Evolutionary conservation across 495 filamentous ascomycete species (phyloP).

Genomic region (Penicillium dipodomyicola): DNA sequence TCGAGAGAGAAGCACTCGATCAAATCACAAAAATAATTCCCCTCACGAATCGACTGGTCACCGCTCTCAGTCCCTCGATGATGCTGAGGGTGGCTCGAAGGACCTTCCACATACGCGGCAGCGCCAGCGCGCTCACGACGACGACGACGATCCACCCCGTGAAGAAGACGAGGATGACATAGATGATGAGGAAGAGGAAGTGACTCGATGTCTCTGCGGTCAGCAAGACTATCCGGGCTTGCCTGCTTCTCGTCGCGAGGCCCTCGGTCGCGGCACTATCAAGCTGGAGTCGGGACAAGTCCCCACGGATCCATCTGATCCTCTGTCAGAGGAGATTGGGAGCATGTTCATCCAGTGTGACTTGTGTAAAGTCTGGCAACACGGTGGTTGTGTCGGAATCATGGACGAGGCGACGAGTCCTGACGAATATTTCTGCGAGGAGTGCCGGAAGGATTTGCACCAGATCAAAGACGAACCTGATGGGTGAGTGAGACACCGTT

Average conservation of each 20-base stretch:
- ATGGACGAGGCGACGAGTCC: constrained; percentile 88
- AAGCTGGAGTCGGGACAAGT: constrained; percentile 56
- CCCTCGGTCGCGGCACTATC: constrained; percentile 50
- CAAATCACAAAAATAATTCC: constrained; percentile 67
- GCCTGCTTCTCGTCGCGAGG: constrained; percentile 62
- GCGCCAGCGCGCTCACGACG: constrained; percentile 65
- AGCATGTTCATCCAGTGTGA: constrained; percentile 99
- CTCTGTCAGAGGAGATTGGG: constrained; percentile 76
- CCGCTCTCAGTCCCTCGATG: constrained; percentile 79
- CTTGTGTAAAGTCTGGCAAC: constrained; percentile 96
- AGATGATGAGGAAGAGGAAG: constrained; percentile 79
- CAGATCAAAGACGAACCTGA: constrained; percentile 72
- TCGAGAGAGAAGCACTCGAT: constrained; percentile 69
- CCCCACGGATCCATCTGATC: constrained; percentile 38
- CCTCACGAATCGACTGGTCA: constrained; percentile 71
- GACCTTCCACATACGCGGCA: constrained; percentile 71
- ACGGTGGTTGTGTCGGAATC: constrained; percentile 96
- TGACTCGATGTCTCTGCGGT: constrained; percentile 92
- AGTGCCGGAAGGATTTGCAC: constrained; percentile 89
- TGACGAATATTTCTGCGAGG: constrained; percentile 97
- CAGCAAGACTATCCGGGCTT: constrained; percentile 92
- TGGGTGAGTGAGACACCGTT: constrained; percentile 66
- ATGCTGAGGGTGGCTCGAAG: constrained; percentile 53
- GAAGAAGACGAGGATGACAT: constrained; percentile 62
- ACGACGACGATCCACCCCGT: constrained; percentile 54